Conservation (phyloP, 1,284 basidiomycete genomes). For the Fomitopsis palustris region DNA sequence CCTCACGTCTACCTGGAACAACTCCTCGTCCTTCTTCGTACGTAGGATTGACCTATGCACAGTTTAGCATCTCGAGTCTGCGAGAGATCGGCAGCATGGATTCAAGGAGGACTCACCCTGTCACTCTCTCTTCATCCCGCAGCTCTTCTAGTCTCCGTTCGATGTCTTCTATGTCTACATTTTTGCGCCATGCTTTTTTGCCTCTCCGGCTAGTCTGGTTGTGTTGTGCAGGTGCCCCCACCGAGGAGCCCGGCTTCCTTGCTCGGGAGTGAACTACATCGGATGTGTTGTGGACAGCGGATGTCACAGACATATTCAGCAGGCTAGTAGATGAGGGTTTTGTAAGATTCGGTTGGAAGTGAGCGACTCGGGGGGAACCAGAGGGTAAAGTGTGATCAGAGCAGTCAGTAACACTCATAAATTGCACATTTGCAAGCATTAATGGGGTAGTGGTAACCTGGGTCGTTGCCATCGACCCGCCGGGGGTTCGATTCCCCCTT, state of each 20-base stretch:
- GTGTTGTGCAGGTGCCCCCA: conserved; percentile 69
- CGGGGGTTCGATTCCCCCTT: conserved; percentile 51
- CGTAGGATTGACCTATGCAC: conserved; percentile 50
- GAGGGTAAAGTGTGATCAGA: too few species aligned
- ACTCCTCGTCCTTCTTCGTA: conserved; percentile 63
- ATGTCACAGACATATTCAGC: not conserved
- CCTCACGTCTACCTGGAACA: conserved; percentile 77
- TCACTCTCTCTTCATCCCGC: conserved; percentile 73
- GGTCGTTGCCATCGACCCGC: conserved; percentile 19
- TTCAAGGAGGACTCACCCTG: conserved; percentile 54
- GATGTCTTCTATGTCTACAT: conserved; percentile 77
- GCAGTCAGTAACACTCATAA: too few species aligned
- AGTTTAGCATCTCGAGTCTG: not conserved
- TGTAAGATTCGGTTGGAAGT: not conserved
- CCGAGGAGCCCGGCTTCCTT: conserved; percentile 12
- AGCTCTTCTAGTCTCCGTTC: conserved; percentile 73
- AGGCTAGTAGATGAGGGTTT: too few species aligned
- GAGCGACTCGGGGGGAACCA: too few species aligned
- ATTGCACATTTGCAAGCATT: conserved; percentile 13
- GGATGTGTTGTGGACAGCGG: too few species aligned
- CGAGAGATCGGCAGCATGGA: too few species aligned
- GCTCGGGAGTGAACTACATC: not conserved
- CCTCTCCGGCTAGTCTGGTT: conserved; percentile 81
- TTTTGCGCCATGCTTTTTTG: conserved; percentile 92
- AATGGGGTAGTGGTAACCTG: conserved; percentile 31